These are phyloP conservation scores for Lodderomyces beijingensis DNA, from an alignment of 1,139 yeast species.

Conservation along the genomic window DNA sequence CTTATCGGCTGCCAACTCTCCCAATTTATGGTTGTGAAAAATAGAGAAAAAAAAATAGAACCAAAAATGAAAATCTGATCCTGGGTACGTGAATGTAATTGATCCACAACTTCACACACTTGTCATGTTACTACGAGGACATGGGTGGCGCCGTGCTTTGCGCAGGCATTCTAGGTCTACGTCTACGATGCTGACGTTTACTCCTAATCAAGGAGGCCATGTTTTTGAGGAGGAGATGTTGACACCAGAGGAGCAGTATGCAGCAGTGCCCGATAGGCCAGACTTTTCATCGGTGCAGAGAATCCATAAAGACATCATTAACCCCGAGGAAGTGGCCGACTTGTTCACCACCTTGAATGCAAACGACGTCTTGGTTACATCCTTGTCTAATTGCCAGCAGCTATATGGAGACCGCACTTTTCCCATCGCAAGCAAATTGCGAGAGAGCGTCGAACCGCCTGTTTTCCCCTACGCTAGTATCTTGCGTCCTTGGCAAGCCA, in stretches of 20 bases:
- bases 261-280: constrained; percentile 35
- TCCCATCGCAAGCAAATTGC: constrained; percentile 5
- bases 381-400: constrained; percentile 26
- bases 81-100: too few species aligned
- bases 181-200: constrained; percentile 25
- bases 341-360: constrained; percentile 22
- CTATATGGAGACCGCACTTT: constrained; percentile 26
- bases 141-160: too few species aligned
- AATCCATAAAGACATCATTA: constrained; percentile 27
- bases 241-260: constrained; percentile 27
- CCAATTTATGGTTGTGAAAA: too few species aligned
- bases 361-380: constrained; percentile 29
- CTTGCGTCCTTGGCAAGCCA: constrained; percentile 27
- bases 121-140: too few species aligned
- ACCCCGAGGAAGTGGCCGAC: constrained; percentile 36
- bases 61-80: too few species aligned
- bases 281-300: constrained; percentile 14
- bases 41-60: too few species aligned
- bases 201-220: constrained; percentile 29
- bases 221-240: constrained; percentile 31
- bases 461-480: constrained; percentile 26
- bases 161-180: too few species aligned
- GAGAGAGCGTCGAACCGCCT: constrained; percentile 9
- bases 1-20: too few species aligned
- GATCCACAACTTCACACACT: too few species aligned